Conservation (phyloP, 805 yeast species). For the Cyberlindnera mycetangii region DNA sequence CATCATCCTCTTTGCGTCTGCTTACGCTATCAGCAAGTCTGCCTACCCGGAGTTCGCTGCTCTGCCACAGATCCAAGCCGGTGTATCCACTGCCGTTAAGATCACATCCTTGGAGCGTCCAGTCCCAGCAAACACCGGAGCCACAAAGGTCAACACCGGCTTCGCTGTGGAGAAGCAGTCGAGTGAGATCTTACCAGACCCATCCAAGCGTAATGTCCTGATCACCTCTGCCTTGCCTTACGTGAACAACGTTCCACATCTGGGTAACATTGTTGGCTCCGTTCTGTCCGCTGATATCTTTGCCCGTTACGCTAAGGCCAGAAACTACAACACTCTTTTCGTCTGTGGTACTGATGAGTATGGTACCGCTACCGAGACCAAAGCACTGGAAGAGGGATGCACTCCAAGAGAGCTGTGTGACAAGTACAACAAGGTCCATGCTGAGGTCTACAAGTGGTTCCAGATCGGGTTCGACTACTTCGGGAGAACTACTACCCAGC, state of each 20-base stretch:
- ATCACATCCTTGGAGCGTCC: constrained; percentile 42
- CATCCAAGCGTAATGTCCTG: constrained; percentile 69
- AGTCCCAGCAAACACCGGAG: constrained; percentile 42
- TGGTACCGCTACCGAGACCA: constrained; percentile 99
- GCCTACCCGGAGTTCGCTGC: constrained; percentile 29
- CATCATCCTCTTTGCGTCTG: constrained; percentile 56
- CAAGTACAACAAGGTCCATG: constrained; percentile 83
- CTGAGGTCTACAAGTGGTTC: constrained; percentile 94
- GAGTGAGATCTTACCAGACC: constrained; percentile 52
- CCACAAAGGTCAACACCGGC: constrained; percentile 27
- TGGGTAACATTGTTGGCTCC: constrained; percentile 95
- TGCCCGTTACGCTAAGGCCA: constrained; percentile 83
- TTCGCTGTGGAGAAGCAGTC: constrained; percentile 26
- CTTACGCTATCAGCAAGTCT: constrained; percentile 41
- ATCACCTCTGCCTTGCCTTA: constrained; percentile 97
- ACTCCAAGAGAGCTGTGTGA: constrained; percentile 88
- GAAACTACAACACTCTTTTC: constrained; percentile 82
- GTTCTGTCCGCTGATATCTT: constrained; percentile 93
- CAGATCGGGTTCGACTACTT: constrained; percentile 91
- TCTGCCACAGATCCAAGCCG: constrained; percentile 39
- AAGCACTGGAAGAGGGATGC: constrained; percentile 90
- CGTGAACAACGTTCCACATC: constrained; percentile 97
- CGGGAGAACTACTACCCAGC: constrained; percentile 91
- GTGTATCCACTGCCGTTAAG: constrained; percentile 43
- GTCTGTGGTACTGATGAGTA: constrained; percentile 98